Evolutionary conservation across 768 basidiomycete genomes (phyloP).

Genomic region (Lactarius sanguifluus): DNA sequence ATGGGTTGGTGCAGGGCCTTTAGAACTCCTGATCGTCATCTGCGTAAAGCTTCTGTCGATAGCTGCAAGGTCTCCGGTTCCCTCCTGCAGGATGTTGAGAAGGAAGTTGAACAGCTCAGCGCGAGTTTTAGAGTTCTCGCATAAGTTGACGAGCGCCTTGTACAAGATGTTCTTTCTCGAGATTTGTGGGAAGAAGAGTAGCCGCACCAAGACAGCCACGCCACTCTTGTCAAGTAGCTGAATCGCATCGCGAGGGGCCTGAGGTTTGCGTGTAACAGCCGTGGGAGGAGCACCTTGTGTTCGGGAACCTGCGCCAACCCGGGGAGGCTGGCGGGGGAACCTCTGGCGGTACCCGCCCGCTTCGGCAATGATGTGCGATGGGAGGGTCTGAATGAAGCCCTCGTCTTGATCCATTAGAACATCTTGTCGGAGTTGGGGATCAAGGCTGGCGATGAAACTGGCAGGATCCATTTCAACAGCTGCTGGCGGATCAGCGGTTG

Average conservation of each 20-base stretch:
- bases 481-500: slow-evolving; percentile 42
- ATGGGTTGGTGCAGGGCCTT: slow-evolving; percentile 44
- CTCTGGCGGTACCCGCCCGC: slow-evolving; percentile 70
- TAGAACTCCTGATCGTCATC: slow-evolving; percentile 72
- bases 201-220: slow-evolving; percentile 83
- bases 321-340: slow-evolving; percentile 28
- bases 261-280: slow-evolving; percentile 47
- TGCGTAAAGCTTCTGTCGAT: slow-evolving; percentile 95
- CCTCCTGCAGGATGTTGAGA: slow-evolving; percentile 92
- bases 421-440: slow-evolving; percentile 86
- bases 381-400: slow-evolving; percentile 75
- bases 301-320: slow-evolving; percentile 23
- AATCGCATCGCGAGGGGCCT: slow-evolving; percentile 78
- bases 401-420: slow-evolving; percentile 89
- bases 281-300: slow-evolving; percentile 27
- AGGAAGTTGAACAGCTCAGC: slow-evolving; percentile 92
- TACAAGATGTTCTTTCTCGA: slow-evolving; percentile 82
- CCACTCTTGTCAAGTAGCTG: slow-evolving; percentile 90
- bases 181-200: slow-evolving; percentile 96
- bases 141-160: slow-evolving; percentile 90
- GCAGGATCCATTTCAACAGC: slow-evolving; percentile 76
- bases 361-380: slow-evolving; percentile 85
- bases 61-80: slow-evolving; percentile 85
- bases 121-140: slow-evolving; percentile 91
- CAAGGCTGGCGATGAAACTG: slow-evolving; percentile 88